Base-by-base conservation (phyloP, 208 protist genomes). In the Leishmania gerbilli region DNA sequence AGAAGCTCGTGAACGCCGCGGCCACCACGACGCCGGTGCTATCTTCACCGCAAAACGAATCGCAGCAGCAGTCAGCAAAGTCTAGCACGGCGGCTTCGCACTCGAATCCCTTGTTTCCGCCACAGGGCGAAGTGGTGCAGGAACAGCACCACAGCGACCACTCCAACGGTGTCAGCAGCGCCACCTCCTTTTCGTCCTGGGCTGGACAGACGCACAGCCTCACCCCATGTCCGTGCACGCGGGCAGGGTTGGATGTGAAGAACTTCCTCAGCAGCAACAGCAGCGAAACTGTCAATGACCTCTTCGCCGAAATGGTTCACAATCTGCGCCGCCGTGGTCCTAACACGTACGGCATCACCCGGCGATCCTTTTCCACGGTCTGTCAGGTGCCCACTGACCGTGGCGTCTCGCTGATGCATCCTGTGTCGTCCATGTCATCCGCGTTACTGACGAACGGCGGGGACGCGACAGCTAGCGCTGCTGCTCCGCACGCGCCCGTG, bases 251-350 rank as follows among this genome's bases (percentile, higher is more conserved):
- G n/a, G 77, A 86, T 31, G 55, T 82, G 42, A 77, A 45, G 45
- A 17, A 19, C 42, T 86, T 86, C 31, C 78, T 86, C 24, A 80
- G 68, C 68, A 47, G 58, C 78, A 31, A 34, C 34, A 69, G 67
- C 74, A 47, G 55, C 74, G 60, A 45, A 45, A 74, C 74, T 3
- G 69, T 19, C 42, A 60, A 81, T 71, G 15, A n/a, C 55, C 80
- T 89, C 74, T 91, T 89, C 34, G 40, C 49, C 47, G 76, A 83
- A 67, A 45, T 92, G 42, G 34, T 93, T 7, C 77, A 83, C 31
- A 93, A 93, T 78, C 74, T 93, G 49, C 79, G 80, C 15, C 85
- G 87, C 9, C 90, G 90, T 37, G 90, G 90, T 1, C 90, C 90
- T 0, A 88, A 93, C 71, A 83, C 77, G 55, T 88, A 87, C 74